These are phyloP conservation scores for Protomyces inundatus DNA, from an alignment of 1,139 yeast species.

Conservation along the genomic window DNA sequence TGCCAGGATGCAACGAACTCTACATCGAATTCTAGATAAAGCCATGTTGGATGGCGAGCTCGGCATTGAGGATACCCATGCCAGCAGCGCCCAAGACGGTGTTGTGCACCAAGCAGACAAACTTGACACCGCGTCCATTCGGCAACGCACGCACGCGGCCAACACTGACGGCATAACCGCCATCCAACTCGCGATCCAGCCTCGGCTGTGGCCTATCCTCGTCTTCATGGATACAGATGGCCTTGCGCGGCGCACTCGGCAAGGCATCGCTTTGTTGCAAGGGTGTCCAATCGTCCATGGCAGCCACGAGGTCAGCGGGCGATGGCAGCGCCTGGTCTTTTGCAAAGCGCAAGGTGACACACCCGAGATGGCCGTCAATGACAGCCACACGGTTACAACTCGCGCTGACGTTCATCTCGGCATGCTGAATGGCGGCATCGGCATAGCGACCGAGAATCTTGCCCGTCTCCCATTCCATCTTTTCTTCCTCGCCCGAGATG, in stretches of 20 bases:
- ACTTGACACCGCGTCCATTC: constrained; percentile 77
- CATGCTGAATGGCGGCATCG: constrained; percentile 56
- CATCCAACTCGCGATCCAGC: constrained; percentile 91
- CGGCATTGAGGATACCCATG: constrained; percentile 96
- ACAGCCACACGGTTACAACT: constrained; percentile 97
- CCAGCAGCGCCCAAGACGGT: constrained; percentile 99
- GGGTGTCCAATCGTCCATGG: constrained; percentile 69
- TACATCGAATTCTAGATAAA: constrained; percentile 48
- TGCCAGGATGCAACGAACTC: too few species aligned
- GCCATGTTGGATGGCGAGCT: constrained; percentile 70
- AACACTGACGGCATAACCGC: constrained; percentile 89
- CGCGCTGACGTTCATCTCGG: constrained; percentile 68
- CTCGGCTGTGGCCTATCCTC: constrained; percentile 96
- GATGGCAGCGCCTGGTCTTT: constrained; percentile 59
- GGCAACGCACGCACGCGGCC: constrained; percentile 74
- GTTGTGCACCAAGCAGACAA: constrained; percentile 94
- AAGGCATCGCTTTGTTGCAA: constrained; percentile 76
- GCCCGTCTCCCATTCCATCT: constrained; percentile 97
- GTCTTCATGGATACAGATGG: constrained; percentile 87
- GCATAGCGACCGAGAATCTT: constrained; percentile 71
- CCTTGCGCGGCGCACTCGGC: constrained; percentile 85
- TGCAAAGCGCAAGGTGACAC: constrained; percentile 80
- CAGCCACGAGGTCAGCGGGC: constrained; percentile 67
- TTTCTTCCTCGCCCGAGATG: constrained; percentile 96
- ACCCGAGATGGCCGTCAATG: constrained; percentile 95